Percentiles rank a stretch among this genome's conserved stretches.
phyloP scores from a whole-genome alignment of 306 rosid species.

The Dalbergia cochinchinensis region DNA sequence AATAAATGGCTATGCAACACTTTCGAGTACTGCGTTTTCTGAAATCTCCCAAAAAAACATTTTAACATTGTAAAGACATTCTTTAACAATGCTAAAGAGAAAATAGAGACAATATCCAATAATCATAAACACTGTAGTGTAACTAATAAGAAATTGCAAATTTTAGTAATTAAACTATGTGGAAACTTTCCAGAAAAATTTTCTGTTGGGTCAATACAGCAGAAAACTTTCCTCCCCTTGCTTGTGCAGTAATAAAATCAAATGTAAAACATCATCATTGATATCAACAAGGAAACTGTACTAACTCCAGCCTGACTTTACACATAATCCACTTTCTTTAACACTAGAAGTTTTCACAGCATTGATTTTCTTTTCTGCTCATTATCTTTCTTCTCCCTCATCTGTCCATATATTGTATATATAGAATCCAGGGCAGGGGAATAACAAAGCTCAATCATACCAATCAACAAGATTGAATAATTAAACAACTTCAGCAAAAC shows the following conservation, averaged over 20 bases:
- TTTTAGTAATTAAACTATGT: background rate
- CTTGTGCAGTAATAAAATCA: background rate
- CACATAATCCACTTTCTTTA: background rate
- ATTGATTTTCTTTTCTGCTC: no score
- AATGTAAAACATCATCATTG: no score
- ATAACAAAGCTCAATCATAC: background rate
- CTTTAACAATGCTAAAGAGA: background rate
- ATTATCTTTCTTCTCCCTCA: background rate
- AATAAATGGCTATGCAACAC: background rate
- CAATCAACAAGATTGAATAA: background rate
- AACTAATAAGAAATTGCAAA: background rate
- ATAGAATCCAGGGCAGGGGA: conserved; percentile 7
- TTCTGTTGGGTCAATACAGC: background rate
- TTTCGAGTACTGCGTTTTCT: background rate
- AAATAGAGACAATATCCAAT: no score
- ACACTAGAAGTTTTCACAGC: background rate
- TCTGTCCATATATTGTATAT: background rate
- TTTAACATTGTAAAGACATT: background rate
- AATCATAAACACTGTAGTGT: background rate
- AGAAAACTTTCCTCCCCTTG: background rate
- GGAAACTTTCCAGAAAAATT: background rate
- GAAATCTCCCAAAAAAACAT: background rate
- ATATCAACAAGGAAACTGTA: background rate
- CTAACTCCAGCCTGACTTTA: background rate
- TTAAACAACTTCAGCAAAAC: background rate